Base-by-base conservation (phyloP, 2,329 filamentous ascomycete species). In the Aspergillus pseudoterreus region DNA sequence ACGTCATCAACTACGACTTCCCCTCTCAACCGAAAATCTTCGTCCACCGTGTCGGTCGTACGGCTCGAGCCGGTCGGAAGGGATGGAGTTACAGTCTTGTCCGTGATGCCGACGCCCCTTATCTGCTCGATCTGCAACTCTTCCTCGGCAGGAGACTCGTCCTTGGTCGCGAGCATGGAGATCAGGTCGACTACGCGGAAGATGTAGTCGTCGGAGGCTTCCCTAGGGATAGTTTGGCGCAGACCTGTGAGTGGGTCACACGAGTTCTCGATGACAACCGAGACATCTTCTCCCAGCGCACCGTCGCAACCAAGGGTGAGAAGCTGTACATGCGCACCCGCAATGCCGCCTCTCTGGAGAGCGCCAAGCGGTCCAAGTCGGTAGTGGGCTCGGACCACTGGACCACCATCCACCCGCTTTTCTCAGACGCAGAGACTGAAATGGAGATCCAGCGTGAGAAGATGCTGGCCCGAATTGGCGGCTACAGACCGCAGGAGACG, bases 1-100 rank as follows among this genome's bases (percentile, higher is more conserved):
- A 99, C 67, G 94, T 99, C 53, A 92, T 99, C 77, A 97, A 99
- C 77, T 99, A 95, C 72, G 92, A 97, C 66, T 99, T 99, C 58
- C 92, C 94, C 3, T 88, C 92, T 1, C 94, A 97, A 64, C 90
- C 94, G 17, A 99, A 99, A 73, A 85, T 99, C 39, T 99, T 95
- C 63, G 88, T 99, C 24, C 94, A 99, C 72, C 86, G 94, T 67
- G 94, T 99, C 43, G 94, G 94, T 63, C 86, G 94, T 74, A 99
- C 95, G 22, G 95, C 94, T 38, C 85, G 94, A 81, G 95, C 95
- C 42, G 94, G 92, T 12, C 86, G 90, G 63, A 84, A 87, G 58
- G 94, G 94, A 56, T 97, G 94, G 94, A 88, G 87, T 73, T 99
- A 96, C 74, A 96, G 90, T 75, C 79, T 99, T 19, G 86, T 97